Conservation (phyloP, 2,329 filamentous ascomycete genomes). For the Penicillium decumbens region DNA sequence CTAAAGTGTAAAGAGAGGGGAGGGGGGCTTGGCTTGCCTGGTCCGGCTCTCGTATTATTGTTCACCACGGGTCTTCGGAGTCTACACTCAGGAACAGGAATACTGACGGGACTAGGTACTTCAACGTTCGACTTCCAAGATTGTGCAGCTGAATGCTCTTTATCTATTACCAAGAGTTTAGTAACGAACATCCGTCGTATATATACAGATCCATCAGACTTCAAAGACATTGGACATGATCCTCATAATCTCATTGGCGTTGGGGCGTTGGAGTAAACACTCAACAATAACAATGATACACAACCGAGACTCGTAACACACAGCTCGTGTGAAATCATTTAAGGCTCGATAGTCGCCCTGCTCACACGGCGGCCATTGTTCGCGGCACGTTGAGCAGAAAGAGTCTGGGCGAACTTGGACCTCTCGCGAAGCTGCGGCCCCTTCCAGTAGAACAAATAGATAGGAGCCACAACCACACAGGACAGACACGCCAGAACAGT, state of each 20-base stretch:
- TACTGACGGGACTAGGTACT: too few species aligned
- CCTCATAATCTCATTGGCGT: not conserved
- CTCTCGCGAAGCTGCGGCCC: conserved; percentile 53
- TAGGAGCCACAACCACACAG: conserved; percentile 54
- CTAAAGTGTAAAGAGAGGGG: too few species aligned
- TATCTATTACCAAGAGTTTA: not conserved
- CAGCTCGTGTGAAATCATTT: not conserved
- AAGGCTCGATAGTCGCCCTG: conserved; percentile 19
- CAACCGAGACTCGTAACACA: not conserved
- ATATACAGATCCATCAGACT: not conserved
- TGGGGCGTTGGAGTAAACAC: not conserved
- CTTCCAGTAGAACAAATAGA: conserved; percentile 61
- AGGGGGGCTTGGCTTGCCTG: too few species aligned
- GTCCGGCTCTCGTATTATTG: too few species aligned
- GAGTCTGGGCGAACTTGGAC: conserved; percentile 58
- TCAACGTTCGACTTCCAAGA: too few species aligned
- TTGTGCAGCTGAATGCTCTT: not conserved
- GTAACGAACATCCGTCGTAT: not conserved
- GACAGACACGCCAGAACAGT: conserved; percentile 59
- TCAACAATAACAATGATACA: not conserved
- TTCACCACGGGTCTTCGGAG: too few species aligned
- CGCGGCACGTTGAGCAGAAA: conserved; percentile 35
- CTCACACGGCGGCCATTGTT: conserved; percentile 27
- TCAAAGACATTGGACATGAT: not conserved
- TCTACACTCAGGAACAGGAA: too few species aligned